Conservation (phyloP, 2,329 filamentous ascomycete genomes). For the Paramyrothecium roridum region DNA sequence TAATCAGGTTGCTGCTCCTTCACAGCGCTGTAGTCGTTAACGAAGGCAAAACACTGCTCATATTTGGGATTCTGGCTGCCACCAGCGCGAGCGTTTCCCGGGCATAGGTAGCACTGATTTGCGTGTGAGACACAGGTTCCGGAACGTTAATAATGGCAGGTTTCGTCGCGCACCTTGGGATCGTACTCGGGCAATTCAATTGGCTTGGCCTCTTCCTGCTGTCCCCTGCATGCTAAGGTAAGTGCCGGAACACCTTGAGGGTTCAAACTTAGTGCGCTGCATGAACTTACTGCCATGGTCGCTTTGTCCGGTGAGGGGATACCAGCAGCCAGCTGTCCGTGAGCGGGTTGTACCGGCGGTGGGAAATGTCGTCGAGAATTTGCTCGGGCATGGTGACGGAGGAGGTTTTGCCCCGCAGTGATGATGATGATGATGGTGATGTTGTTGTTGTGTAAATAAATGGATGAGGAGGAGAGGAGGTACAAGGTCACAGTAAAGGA, state of each 20-base stretch:
- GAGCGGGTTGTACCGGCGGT: constrained; percentile 89
- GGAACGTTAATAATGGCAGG: background rate
- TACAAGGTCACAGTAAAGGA: too few species aligned
- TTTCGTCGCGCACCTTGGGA: constrained; percentile 48
- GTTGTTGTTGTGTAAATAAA: background rate
- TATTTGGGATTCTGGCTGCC: constrained; percentile 87
- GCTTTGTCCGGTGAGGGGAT: constrained; percentile 92
- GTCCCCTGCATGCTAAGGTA: constrained; percentile 52
- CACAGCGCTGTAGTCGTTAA: constrained; percentile 96
- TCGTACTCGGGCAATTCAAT: constrained; percentile 78
- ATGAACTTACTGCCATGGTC: constrained; percentile 86
- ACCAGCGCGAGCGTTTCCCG: constrained; percentile 82
- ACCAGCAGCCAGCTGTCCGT: constrained; percentile 90
- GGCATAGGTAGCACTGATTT: constrained; percentile 84
- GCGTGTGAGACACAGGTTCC: background rate
- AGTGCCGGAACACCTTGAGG: background rate
- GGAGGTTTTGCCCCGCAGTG: background rate
- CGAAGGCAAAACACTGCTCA: constrained; percentile 83
- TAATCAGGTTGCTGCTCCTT: constrained; percentile 91
- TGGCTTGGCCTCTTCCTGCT: constrained; percentile 70
- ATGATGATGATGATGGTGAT: background rate
- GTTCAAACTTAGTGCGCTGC: background rate
- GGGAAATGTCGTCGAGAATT: constrained; percentile 92
- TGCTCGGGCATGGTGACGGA: constrained; percentile 62
- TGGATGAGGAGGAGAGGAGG: too few species aligned